A percentile compares a stretch with the other conserved stretches of the same genome.
These are phyloP conservation scores for Neurospora sp. DNA, from an alignment of 495 filamentous ascomycete genomes.

Conservation along the genomic window DNA sequence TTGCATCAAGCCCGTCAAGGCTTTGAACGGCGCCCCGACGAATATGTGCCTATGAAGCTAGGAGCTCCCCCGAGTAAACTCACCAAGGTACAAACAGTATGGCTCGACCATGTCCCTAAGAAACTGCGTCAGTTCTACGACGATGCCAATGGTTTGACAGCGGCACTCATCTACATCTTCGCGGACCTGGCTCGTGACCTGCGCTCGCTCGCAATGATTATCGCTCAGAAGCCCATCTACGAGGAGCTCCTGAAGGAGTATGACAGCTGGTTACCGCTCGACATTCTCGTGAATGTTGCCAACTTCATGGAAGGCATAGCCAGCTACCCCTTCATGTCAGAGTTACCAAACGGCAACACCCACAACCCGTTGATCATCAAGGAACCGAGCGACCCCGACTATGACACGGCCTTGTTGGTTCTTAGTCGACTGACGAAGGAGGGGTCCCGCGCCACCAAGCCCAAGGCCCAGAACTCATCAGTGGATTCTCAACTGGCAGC, in stretches of 20 bases:
- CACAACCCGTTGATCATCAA: background rate
- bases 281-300: conserved; percentile 8
- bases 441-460: background rate
- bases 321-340: conserved; percentile 11
- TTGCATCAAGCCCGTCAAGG: background rate
- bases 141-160: background rate
- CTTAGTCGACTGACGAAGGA: background rate
- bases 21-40: background rate
- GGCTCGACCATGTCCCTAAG: background rate
- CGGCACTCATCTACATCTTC: conserved; percentile 3
- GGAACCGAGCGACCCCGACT: conserved; percentile 2
- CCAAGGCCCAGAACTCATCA: background rate
- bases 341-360: background rate
- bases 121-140: background rate
- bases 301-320: conserved; percentile 12
- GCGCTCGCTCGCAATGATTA: background rate
- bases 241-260: conserved; percentile 7
- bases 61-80: background rate
- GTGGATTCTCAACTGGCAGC: background rate
- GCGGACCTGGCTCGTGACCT: conserved; percentile 8
- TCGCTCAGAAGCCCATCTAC: conserved; percentile 7
- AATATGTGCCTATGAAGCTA: background rate
- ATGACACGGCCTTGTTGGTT: conserved; percentile 2
- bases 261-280: conserved; percentile 5
- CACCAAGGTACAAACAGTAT: conserved; percentile 1